These are phyloP conservation scores for Calonectria ilicicola DNA, from an alignment of 2,329 filamentous ascomycete genomes.

Conservation along the genomic window DNA sequence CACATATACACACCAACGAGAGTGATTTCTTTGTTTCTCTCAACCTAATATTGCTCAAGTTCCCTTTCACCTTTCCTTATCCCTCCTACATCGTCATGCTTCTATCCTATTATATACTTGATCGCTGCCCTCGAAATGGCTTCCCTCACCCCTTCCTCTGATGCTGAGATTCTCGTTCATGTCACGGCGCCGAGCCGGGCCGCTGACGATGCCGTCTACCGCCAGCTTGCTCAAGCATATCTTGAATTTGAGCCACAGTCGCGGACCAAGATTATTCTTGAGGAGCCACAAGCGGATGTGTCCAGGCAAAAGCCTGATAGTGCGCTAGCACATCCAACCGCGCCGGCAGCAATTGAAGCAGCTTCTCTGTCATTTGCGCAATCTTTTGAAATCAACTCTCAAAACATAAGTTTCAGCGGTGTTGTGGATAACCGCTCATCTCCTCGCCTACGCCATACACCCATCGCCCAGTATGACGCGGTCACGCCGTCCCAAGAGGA, in stretches of 20 bases:
- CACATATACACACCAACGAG: constrained; percentile 22
- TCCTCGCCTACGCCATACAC: constrained; percentile 36
- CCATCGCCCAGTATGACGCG: background rate
- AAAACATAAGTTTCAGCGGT: constrained; percentile 58
- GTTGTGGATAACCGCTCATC: constrained; percentile 58
- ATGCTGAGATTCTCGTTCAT: constrained; percentile 68
- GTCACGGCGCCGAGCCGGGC: constrained; percentile 63
- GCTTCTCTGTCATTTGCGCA: constrained; percentile 30
- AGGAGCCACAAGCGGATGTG: background rate
- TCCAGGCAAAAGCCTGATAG: background rate
- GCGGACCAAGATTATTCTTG: constrained; percentile 23
- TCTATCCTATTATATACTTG: constrained; percentile 19
- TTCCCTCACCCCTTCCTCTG: constrained; percentile 33
- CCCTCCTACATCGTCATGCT: constrained; percentile 37
- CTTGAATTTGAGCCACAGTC: constrained; percentile 57
- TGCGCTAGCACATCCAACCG: background rate
- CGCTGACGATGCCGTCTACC: constrained; percentile 61
- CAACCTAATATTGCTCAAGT: background rate
- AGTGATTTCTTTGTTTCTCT: constrained; percentile 8
- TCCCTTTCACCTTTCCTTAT: background rate
- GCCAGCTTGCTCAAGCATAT: constrained; percentile 63
- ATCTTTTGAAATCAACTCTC: constrained; percentile 47
- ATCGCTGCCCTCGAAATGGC: constrained; percentile 39
- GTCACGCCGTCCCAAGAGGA: constrained; percentile 23
- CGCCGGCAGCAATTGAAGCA: constrained; percentile 26